Evolutionary conservation across 108 stramenopile genomes (phyloP), one percentile per base, ranked within the genome.

Genomic region (Skeletonema grethae): DNA sequence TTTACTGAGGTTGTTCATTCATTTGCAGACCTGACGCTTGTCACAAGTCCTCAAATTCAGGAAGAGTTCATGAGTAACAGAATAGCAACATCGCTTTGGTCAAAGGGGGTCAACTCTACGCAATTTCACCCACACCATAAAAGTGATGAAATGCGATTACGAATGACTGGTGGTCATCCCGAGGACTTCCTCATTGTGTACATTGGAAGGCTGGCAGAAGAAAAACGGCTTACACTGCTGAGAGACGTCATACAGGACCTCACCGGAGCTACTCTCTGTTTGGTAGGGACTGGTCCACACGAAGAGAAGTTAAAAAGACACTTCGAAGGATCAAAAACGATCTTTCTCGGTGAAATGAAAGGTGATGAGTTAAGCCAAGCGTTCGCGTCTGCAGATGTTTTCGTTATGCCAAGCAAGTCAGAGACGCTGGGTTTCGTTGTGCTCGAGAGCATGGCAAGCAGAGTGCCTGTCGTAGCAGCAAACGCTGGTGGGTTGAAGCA

Each of bases 371-470:
- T 95, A 46, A 86, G 87, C 15, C 65, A 71, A 55, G 91, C 87
- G n/a, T 91, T 92, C 77, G 92, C 95, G 35, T 88, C 88, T 2
- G 95, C 95, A 13, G 96, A 97, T 80, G 90, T 79, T 20, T 96
- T 97, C 76, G 62, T 88, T 13, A 95, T 96, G 92, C 94, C 96
- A 1, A 88, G 85, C 32, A 90, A 90, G 60, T 87, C 87, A 6
- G 96, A 97, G 76, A 95, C 96, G 13, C 76, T 97, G 3, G 95
- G 96, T 13, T 95, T 93, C 69, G 95, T 96, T 8, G 94, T 93
- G 9, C 67, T 97, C 69, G 96, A 97, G 70, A 84, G 90, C 45
- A 96, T 97, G 95, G 96, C 96, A 7, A 84, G 81, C 30, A 93
- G 95, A 39, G 91, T 96, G 22, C 93, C 96, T 2, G 93, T 96